These are phyloP conservation scores for Chondrus crispus DNA, from an alignment of 23 red algal species.

Conservation along the genomic window DNA sequence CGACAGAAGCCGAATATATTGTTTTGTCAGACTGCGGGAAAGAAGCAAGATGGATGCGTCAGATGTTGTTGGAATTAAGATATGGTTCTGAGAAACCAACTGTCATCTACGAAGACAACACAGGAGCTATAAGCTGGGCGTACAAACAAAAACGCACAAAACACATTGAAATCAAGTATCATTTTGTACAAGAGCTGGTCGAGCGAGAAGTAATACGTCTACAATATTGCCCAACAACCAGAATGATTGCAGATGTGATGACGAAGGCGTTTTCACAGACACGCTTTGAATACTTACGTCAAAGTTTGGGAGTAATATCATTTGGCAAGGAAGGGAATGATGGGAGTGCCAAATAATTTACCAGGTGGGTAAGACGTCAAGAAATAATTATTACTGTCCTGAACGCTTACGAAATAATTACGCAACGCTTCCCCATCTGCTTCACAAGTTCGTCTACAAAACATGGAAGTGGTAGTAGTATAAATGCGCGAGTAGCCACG, in stretches of 20 bases:
- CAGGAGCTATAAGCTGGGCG: background rate
- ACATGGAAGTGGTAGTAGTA: too few species aligned
- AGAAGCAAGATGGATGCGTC: background rate
- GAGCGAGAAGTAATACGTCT: background rate
- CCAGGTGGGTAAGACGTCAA: too few species aligned
- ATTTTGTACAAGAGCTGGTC: background rate
- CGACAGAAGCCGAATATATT: background rate
- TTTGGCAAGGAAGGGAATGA: too few species aligned
- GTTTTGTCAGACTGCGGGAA: background rate
- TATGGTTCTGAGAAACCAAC: background rate
- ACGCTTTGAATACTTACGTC: too few species aligned
- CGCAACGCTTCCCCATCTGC: too few species aligned
- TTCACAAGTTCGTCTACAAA: too few species aligned
- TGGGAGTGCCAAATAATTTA: too few species aligned
- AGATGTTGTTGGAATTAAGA: background rate
- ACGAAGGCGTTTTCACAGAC: background rate
- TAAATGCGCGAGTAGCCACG: too few species aligned
- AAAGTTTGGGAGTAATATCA: too few species aligned
- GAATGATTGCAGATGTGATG: background rate
- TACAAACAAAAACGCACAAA: background rate
- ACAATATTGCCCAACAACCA: background rate
- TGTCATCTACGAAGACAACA: background rate
- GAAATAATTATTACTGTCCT: too few species aligned
- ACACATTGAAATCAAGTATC: constrained; percentile 13
- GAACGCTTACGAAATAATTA: too few species aligned